phyloP scores from a whole-genome alignment of 2,329 filamentous ascomycete species.

The Alternaria burnsii region DNA sequence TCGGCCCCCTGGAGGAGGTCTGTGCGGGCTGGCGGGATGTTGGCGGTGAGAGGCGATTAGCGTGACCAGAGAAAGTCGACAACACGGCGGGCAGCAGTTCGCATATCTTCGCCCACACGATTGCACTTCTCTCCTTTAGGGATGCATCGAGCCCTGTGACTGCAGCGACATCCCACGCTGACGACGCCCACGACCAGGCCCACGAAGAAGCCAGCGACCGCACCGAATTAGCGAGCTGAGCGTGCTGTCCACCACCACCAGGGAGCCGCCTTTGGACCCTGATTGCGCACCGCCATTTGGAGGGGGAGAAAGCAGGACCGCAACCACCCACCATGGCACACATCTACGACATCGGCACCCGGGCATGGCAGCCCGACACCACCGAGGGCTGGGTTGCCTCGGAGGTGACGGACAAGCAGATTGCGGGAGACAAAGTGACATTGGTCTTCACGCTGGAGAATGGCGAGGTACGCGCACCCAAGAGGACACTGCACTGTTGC shows the following conservation, averaged over 20 bases:
- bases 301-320: conserved; percentile 24
- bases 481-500: not conserved
- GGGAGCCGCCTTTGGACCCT: conserved; percentile 38
- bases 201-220: conserved; percentile 20
- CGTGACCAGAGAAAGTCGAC: conserved; percentile 32
- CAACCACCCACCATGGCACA: conserved; percentile 73
- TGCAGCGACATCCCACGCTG: conserved; percentile 36
- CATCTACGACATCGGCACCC: conserved; percentile 93
- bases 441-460: conserved; percentile 90
- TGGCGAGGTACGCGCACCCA: conserved; percentile 74
- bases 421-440: conserved; percentile 85
- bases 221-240: conserved; percentile 30
- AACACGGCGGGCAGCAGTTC: conserved; percentile 17
- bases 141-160: conserved; percentile 44
- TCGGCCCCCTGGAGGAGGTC: conserved; percentile 18
- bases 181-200: conserved; percentile 22
- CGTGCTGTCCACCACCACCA: conserved; percentile 26
- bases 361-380: conserved; percentile 97
- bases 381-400: conserved; percentile 98
- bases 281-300: conserved; percentile 25
- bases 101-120: conserved; percentile 16
- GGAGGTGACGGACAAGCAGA: conserved; percentile 85
- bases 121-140: conserved; percentile 16
- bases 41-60: conserved; percentile 35
- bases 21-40: conserved; percentile 28